These are phyloP conservation scores for Thelephora ganbajun DNA, from an alignment of 768 basidiomycete genomes.

Conservation along the genomic window DNA sequence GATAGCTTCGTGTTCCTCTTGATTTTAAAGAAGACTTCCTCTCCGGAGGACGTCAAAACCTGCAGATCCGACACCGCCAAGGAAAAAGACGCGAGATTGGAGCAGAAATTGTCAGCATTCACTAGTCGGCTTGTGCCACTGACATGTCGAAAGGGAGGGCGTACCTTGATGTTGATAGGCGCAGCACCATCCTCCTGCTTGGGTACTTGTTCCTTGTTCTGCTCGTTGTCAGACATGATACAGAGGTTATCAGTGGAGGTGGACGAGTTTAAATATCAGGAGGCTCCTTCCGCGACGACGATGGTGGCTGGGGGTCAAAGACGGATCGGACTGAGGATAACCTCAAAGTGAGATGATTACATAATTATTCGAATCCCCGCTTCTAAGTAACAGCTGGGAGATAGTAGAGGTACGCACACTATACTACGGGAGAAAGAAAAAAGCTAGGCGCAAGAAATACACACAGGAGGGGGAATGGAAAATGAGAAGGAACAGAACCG, in stretches of 20 bases:
- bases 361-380: too few relatives aligned
- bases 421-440: too few relatives aligned
- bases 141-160: slow-evolving; percentile 9
- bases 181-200: slow-evolving; percentile 46
- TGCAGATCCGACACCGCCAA: slow-evolving; percentile 14
- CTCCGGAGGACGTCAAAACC: slow-evolving; percentile 65
- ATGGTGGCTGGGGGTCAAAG: neutral
- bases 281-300: neutral
- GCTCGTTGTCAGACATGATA: slow-evolving; percentile 42
- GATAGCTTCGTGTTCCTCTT: slow-evolving; percentile 84
- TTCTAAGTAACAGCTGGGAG: too few relatives aligned
- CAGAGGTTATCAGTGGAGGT: neutral
- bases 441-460: too few relatives aligned
- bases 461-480: too few relatives aligned
- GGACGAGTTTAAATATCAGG: neutral
- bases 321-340: too few relatives aligned
- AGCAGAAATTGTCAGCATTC: neutral
- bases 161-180: slow-evolving; percentile 71
- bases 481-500: too few relatives aligned
- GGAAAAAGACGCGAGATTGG: slow-evolving; percentile 1
- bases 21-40: slow-evolving; percentile 96
- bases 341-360: too few relatives aligned
- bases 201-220: slow-evolving; percentile 22
- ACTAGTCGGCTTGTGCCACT: neutral
- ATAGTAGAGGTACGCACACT: too few relatives aligned